Evolutionary conservation across 202 grass and related monocot species (phyloP).

Genomic region (Schoenoplectus triqueter): DNA sequence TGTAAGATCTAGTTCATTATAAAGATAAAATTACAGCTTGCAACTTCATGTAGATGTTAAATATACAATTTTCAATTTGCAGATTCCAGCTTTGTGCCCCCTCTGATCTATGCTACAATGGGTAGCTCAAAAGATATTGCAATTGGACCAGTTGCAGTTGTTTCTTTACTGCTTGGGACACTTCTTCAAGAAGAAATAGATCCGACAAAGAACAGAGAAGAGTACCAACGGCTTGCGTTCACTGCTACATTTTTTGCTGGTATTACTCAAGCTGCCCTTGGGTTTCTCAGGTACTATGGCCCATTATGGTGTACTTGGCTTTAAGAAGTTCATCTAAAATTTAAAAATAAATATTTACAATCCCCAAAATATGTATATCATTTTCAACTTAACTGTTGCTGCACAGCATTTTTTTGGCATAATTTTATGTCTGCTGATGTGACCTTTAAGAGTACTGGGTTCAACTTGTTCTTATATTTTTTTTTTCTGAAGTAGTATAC

Average conservation of each 20-base stretch:
- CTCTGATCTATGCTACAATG: conserved; percentile 91
- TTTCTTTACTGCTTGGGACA: conserved; percentile 85
- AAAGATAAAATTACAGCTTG: neutral
- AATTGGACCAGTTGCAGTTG: conserved; percentile 90
- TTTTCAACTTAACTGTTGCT: conserved; percentile 9
- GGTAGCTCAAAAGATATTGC: conserved; percentile 97
- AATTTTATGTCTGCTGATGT: neutral
- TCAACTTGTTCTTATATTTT: neutral
- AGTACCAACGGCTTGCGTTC: conserved; percentile 77
- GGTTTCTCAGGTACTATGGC: conserved; percentile 75
- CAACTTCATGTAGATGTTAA: conserved; percentile 23
- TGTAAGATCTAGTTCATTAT: conserved; percentile 60
- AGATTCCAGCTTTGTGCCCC: conserved; percentile 92
- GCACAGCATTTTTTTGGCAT: neutral
- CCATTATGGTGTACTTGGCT: neutral
- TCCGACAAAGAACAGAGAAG: conserved; percentile 57
- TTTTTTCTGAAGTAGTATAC: neutral
- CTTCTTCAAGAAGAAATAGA: conserved; percentile 81
- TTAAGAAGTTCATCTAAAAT: neutral
- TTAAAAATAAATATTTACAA: neutral
- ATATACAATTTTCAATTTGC: conserved; percentile 42
- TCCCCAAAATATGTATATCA: neutral
- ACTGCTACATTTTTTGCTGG: conserved; percentile 98
- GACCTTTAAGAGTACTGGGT: neutral
- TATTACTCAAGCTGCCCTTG: conserved; percentile 89